These are phyloP conservation scores for Coemansia sp. DNA, from an alignment of 192 early-diverging fungal genomes.

Conservation along the genomic window DNA sequence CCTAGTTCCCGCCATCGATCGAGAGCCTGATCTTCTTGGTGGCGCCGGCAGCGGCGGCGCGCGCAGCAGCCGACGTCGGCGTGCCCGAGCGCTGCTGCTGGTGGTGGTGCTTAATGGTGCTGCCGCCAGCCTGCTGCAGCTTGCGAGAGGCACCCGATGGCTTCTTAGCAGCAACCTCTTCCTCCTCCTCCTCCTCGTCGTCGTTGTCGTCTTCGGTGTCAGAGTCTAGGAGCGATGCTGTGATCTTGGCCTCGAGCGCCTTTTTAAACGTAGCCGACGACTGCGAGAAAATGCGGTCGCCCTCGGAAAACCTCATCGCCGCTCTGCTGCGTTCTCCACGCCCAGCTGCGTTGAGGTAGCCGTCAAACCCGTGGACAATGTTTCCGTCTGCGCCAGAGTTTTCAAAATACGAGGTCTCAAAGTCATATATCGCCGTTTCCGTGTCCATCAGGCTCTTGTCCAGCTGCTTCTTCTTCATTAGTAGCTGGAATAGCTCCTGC, in stretches of 20 bases:
- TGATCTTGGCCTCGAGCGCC: constrained; percentile 45
- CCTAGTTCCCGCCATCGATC: constrained; percentile 13
- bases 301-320: constrained; percentile 63
- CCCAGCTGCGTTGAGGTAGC: constrained; percentile 62
- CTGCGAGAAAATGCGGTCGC: constrained; percentile 81
- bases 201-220: constrained; percentile 34
- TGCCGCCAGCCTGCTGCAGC: too few species aligned
- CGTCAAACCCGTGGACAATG: constrained; percentile 84
- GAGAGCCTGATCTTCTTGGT: constrained; percentile 46
- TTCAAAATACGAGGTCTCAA: constrained; percentile 87
- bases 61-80: constrained; percentile 16
- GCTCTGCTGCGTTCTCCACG: constrained; percentile 58
- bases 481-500: constrained; percentile 64
- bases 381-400: constrained; percentile 81
- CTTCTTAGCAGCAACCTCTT: neutral
- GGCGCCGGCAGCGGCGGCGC: neutral
- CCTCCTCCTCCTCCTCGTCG: constrained; percentile 2
- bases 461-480: constrained; percentile 73
- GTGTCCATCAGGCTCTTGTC: constrained; percentile 69
- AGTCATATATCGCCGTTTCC: constrained; percentile 76
- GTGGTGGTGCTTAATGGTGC: constrained; percentile 33
- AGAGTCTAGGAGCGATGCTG: constrained; percentile 43
- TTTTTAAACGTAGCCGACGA: constrained; percentile 59
- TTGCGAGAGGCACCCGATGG: too few species aligned
- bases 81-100: constrained; percentile 18